Evolutionary conservation across 2,329 filamentous ascomycete genomes (phyloP).

Genomic region (Thelonectria discophora): DNA sequence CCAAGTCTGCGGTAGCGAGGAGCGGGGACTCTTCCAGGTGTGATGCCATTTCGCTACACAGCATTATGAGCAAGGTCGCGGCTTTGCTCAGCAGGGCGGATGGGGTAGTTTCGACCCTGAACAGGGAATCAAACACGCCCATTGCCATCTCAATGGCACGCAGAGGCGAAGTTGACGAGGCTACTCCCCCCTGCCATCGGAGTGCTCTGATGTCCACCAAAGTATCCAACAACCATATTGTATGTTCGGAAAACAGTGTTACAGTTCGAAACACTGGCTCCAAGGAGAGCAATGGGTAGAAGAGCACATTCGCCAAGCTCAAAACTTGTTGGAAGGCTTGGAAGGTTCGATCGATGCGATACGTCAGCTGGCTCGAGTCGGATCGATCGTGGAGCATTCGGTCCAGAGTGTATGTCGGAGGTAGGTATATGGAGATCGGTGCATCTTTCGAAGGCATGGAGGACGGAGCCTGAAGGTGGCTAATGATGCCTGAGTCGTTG

Average conservation of each 20-base stretch:
- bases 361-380: conserved; percentile 46
- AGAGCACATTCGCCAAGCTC: conserved; percentile 55
- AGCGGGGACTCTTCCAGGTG: conserved; percentile 45
- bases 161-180: conserved; percentile 45
- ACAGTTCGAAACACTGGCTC: conserved; percentile 45
- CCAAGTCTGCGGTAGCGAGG: conserved; percentile 38
- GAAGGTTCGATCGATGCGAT: conserved; percentile 50
- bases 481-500: conserved; percentile 42
- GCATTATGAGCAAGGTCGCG: conserved; percentile 50
- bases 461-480: conserved; percentile 47
- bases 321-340: conserved; percentile 59
- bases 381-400: conserved; percentile 45
- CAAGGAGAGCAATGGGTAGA: conserved; percentile 50
- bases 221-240: conserved; percentile 61
- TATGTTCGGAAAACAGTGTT: conserved; percentile 51
- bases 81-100: conserved; percentile 48
- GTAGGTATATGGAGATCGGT: conserved; percentile 47
- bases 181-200: conserved; percentile 50
- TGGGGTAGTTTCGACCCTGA: conserved; percentile 25
- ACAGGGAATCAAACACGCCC: conserved; percentile 43
- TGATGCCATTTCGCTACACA: conserved; percentile 54
- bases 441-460: conserved; percentile 40
- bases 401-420: conserved; percentile 50
- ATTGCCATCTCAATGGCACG: conserved; percentile 50
- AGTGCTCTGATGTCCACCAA: conserved; percentile 53